Conservation (phyloP, 345 rosid genomes). For the Bretschneidera sinensis region DNA sequence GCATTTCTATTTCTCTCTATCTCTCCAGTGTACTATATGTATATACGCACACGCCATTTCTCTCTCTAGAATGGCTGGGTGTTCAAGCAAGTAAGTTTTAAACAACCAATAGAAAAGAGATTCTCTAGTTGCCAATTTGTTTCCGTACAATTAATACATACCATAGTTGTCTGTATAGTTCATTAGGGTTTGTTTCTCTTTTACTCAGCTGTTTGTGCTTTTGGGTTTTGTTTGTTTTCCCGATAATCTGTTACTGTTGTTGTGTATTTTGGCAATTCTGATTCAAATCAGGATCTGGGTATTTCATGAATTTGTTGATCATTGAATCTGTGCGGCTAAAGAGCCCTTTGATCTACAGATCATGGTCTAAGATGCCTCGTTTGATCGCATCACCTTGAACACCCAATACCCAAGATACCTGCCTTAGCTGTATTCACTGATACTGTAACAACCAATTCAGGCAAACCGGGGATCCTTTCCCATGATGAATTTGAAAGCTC, state of each 20-base stretch:
- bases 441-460: neutral
- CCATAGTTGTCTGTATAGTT: neutral
- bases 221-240: constrained; percentile 4
- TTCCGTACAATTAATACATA: neutral
- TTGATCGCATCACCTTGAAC: constrained; percentile 3
- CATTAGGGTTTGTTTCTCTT: neutral
- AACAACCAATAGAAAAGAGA: neutral
- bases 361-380: constrained; percentile 25
- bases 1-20: neutral
- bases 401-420: constrained; percentile 4
- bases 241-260: neutral
- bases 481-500: constrained; percentile 37
- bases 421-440: constrained; percentile 7
- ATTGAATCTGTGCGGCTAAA: constrained; percentile 10
- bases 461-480: constrained; percentile 13
- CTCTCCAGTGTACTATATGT: neutral
- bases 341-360: constrained; percentile 22
- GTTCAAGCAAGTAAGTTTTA: constrained; percentile 16
- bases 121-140: neutral
- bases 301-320: constrained; percentile 9
- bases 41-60: neutral
- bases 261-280: neutral
- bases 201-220: constrained; percentile 10
- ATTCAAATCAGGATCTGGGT: constrained; percentile 5
- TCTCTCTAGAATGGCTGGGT: constrained; percentile 6